Percentiles rank a stretch among this genome's conserved stretches.
Evolutionary conservation across 768 basidiomycete species (phyloP).

Genomic region (Jaapia argillacea): DNA sequence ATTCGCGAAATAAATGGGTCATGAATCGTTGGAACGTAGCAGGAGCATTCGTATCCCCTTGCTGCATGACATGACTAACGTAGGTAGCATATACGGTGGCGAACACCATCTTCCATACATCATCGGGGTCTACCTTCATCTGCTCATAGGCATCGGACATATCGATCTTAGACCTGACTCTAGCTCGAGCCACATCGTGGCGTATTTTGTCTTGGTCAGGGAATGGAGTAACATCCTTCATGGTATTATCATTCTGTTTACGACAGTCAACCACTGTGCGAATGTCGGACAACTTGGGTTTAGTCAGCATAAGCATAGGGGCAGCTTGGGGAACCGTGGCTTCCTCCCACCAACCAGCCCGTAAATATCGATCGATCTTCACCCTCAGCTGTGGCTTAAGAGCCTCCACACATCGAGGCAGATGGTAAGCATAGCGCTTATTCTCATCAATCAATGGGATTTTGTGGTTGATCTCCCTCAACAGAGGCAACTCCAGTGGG

Average conservation of each 20-base stretch:
- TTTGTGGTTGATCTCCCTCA: slow-evolving; percentile 28
- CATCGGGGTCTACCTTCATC: slow-evolving; percentile 19
- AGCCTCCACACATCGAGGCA: slow-evolving; percentile 22
- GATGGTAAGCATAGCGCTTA: slow-evolving; percentile 19
- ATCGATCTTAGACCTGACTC: slow-evolving; percentile 29
- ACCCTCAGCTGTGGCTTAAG: slow-evolving; percentile 18
- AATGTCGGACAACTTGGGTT: slow-evolving; percentile 24
- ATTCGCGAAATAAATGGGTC: slow-evolving; percentile 18
- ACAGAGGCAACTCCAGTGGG: slow-evolving; percentile 21
- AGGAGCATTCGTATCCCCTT: slow-evolving; percentile 35
- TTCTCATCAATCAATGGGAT: slow-evolving; percentile 29
- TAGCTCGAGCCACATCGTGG: slow-evolving; percentile 20
- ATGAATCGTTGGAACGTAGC: slow-evolving; percentile 30
- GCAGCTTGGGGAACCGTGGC: slow-evolving; percentile 12
- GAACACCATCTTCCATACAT: slow-evolving; percentile 24
- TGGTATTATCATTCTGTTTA: slow-evolving; percentile 30
- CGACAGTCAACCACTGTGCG: slow-evolving; percentile 24
- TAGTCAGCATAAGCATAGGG: slow-evolving; percentile 23
- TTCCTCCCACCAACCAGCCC: slow-evolving; percentile 25
- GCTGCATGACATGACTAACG: slow-evolving; percentile 29
- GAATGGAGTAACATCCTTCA: slow-evolving; percentile 28
- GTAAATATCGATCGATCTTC: slow-evolving; percentile 22
- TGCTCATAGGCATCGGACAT: slow-evolving; percentile 34
- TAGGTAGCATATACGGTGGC: slow-evolving; percentile 27
- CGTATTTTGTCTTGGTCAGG: slow-evolving; percentile 31